A percentile compares a stretch with the other conserved stretches of the same genome.
Conservation (phyloP, 306 rosid genomes). For the Cucurbita moschata region DNA sequence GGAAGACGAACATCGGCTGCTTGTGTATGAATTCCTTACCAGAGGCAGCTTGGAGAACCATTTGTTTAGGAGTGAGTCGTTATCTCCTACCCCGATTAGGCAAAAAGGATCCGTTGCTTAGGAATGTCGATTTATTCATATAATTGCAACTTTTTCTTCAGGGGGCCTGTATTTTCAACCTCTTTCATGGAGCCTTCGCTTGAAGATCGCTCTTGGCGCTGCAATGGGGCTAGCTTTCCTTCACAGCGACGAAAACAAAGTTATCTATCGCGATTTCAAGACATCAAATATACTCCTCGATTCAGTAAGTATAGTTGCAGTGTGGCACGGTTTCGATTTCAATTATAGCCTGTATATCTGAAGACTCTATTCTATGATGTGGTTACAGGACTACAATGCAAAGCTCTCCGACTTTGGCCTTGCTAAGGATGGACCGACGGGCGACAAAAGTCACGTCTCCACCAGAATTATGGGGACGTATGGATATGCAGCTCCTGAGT, state of each 20-base stretch:
- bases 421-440: conserved; percentile 47
- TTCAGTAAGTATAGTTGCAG: conserved; percentile 17
- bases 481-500: conserved; percentile 46
- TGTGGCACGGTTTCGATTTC: not conserved
- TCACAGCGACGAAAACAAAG: conserved; percentile 32
- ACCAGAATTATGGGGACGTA: conserved; percentile 44
- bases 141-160: not conserved
- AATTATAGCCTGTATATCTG: not conserved
- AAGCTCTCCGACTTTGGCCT: conserved; percentile 43
- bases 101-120: not conserved
- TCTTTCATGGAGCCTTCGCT: conserved; percentile 37
- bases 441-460: conserved; percentile 40
- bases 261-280: conserved; percentile 41
- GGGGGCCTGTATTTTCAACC: conserved; percentile 48
- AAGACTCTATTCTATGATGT: not conserved
- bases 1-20: conserved; percentile 38
- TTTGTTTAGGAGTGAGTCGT: conserved; percentile 34
- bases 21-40: conserved; percentile 44
- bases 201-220: conserved; percentile 43
- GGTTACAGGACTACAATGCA: conserved; percentile 30
- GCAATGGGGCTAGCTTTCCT: conserved; percentile 40
- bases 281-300: conserved; percentile 32
- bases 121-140: not conserved
- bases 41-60: conserved; percentile 46
- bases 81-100: not conserved